A percentile compares a stretch with the other conserved stretches of the same genome.
Evolutionary conservation across 2,329 filamentous ascomycete species (phyloP).

Genomic region (Aspergillus fumigatiaffinis): DNA sequence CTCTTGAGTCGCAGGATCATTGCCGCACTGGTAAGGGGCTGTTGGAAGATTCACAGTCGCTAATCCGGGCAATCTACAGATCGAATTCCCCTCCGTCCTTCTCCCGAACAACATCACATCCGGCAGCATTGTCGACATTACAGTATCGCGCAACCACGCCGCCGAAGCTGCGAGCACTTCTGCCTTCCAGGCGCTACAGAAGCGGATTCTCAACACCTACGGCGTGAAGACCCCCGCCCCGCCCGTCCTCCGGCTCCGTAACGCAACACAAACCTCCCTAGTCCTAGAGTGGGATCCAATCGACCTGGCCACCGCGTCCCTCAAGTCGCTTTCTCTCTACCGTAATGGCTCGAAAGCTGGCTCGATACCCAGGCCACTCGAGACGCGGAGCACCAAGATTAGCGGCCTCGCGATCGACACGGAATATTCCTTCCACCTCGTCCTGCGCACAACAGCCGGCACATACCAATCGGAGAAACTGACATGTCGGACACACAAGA

Average conservation of each 20-base stretch:
- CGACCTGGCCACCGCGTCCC: constrained; percentile 83
- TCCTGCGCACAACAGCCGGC: constrained; percentile 85
- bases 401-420: constrained; percentile 93
- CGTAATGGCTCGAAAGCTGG: constrained; percentile 96
- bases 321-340: constrained; percentile 85
- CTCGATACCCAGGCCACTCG: constrained; percentile 80
- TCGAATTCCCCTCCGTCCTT: constrained; percentile 97
- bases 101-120: constrained; percentile 92
- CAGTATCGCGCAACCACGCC: constrained; percentile 77
- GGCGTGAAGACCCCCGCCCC: constrained; percentile 72
- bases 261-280: constrained; percentile 96
- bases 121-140: constrained; percentile 96
- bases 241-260: constrained; percentile 83
- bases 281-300: constrained; percentile 98
- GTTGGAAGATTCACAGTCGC: background rate
- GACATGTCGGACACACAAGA: constrained; percentile 88
- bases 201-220: constrained; percentile 81
- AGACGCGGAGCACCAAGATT: constrained; percentile 95
- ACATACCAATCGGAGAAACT: constrained; percentile 81
- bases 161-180: constrained; percentile 73
- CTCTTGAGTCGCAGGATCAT: background rate
- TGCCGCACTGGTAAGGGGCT: background rate
- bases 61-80: constrained; percentile 52
- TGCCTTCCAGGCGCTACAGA: constrained; percentile 80
- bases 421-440: constrained; percentile 90